Percentiles rank a stretch among this genome's conserved stretches.
These are phyloP conservation scores for Hyaloperonospora arabidopsidis DNA, from an alignment of 352 stramenopile genomes.

Conservation along the genomic window DNA sequence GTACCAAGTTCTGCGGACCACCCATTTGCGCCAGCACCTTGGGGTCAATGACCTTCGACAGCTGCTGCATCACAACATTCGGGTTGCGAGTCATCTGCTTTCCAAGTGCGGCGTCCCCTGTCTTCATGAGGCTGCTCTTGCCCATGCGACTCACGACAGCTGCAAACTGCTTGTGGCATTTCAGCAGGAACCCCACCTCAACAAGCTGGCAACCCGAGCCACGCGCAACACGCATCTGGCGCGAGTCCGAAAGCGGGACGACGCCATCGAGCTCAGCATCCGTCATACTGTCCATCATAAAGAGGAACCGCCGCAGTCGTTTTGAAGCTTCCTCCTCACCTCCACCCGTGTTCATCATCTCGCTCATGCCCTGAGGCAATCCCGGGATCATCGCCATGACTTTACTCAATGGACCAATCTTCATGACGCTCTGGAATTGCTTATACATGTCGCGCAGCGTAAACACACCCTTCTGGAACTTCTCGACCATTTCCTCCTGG, in stretches of 20 bases:
- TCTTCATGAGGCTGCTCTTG: conserved; percentile 92
- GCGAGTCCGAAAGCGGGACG: conserved; percentile 56
- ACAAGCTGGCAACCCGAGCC: conserved; percentile 85
- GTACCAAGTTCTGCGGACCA: conserved; percentile 80
- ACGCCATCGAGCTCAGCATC: conserved; percentile 93
- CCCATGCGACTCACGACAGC: conserved; percentile 94
- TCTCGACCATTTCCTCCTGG: conserved; percentile 94
- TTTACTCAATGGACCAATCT: conserved; percentile 95
- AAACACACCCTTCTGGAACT: conserved; percentile 94
- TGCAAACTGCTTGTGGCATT: conserved; percentile 94
- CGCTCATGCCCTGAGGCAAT: conserved; percentile 84
- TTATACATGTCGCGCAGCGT: conserved; percentile 99
- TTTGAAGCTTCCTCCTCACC: conserved; percentile 89
- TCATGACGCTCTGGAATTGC: conserved; percentile 97
- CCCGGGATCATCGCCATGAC: conserved; percentile 99
- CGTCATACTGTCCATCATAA: conserved; percentile 99
- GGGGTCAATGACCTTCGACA: conserved; percentile 91
- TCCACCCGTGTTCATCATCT: conserved; percentile 87
- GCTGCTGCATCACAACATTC: conserved; percentile 93
- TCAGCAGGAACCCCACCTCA: conserved; percentile 90
- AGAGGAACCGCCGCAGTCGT: conserved; percentile 94
- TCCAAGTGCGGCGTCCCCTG: conserved; percentile 76
- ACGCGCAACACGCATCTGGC: conserved; percentile 83
- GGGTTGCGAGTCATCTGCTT: conserved; percentile 96
- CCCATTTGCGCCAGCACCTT: conserved; percentile 89